Base-by-base conservation (phyloP, 2,329 filamentous ascomycete genomes). In the Metarhizium guizhouense region DNA sequence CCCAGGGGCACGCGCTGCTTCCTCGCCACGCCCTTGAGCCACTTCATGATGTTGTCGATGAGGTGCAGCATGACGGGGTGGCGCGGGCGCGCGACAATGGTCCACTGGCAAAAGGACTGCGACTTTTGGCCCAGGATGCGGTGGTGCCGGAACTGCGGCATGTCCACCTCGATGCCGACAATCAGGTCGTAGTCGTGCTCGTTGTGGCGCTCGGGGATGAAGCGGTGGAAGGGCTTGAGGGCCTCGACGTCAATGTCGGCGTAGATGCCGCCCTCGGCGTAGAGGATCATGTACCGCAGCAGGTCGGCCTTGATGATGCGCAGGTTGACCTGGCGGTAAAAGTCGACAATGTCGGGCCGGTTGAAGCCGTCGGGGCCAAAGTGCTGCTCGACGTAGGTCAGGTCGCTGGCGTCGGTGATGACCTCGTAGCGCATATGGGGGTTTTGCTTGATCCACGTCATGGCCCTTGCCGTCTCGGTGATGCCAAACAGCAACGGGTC, bases 201-300 rank as follows among this genome's bases (percentile, higher is more conserved):
- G 54, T 80, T 68, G 66, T 84, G 87, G 20, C 82, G 76, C 50
- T 84, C 79, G 0, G 69, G 70, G 10, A 72, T 63, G 55, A 72
- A 74, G 0, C 69, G 63, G 47, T 66, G 62, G 6, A 73, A 66
- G 0, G 68, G 70, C 3, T 60, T 62, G 2, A 72, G 55, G 3
- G 70, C 70, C 10, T 72, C 65, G 3, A 73, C 70, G 30, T 73
- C 70, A 50, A 72, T 68, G 62, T 85, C 82, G 52, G 75, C 77
- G 62, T 89, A 90, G 59, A 93, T 85, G 32, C 88, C 88, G 52
- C 88, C 88, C 60, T 89, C 80, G 18, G 87, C 87, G 54, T 91
- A 82, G 58, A 93, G 76, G 57, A 87, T 82, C 60, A 87, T 76
- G 68, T 87, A 87, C 60, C 84, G 79, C 67, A 87, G 83, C 61